Evolutionary conservation across 169 alveolate species (phyloP).

Genomic region (Toxoplasma gondii): DNA sequence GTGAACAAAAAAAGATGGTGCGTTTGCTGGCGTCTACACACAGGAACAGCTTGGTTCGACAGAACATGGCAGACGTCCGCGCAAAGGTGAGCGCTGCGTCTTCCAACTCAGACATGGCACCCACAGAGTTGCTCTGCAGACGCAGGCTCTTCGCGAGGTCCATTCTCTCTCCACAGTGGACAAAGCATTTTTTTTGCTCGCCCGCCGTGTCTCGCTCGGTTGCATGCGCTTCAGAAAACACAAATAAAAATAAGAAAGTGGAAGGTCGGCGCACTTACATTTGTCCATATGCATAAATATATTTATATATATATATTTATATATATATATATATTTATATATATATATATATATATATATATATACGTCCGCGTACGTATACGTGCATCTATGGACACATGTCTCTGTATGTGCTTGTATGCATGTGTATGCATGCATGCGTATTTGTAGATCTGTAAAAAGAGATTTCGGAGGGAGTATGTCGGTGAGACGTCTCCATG

Average conservation of each 20-base stretch:
- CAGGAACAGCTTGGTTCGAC: constrained; percentile 18
- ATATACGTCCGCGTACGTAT: neutral
- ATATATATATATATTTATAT: neutral
- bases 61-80: constrained; percentile 37
- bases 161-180: no score
- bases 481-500: no score
- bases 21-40: neutral
- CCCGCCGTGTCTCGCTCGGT: no score
- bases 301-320: neutral
- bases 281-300: neutral
- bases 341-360: neutral
- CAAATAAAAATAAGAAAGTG: no score
- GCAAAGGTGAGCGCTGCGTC: constrained; percentile 21
- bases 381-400: no score
- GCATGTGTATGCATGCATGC: no score
- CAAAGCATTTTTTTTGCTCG: no score
- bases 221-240: no score
- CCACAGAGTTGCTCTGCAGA: no score
- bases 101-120: neutral
- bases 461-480: no score
- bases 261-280: neutral
- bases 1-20: neutral
- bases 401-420: neutral
- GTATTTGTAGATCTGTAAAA: no score
- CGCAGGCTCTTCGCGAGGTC: no score